Base-by-base conservation (phyloP, 1,284 basidiomycete genomes). In the Puccinia triticina region DNA sequence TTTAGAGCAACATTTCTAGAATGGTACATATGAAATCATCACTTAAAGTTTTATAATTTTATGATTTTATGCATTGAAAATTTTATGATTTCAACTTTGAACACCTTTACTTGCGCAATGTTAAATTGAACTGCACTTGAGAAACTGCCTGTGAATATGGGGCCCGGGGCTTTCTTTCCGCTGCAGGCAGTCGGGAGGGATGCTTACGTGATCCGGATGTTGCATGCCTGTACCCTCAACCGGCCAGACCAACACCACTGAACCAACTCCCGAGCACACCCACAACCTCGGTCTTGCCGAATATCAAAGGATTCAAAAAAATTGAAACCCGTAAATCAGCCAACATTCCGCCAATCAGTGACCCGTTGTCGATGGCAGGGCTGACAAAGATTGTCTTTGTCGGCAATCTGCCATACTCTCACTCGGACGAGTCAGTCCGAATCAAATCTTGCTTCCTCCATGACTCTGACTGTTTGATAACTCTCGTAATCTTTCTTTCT, bases 341-440 rank as follows among this genome's bases (percentile, higher is more conserved):
- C 71, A 73, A 48, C 71, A 73, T 73, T 73, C 71, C 71, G 71
- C 71, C 71, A 8, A 7, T 73, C 48, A 73, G 71, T n/a, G 71
- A 73, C 16, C 71, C 71, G 21, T 37, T 73, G 48, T 73, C 71
- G 21, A 80, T 80, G 78, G 78, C 78, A 53, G 78, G 78, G 40
- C 50, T 80, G 40, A 80, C 78, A 59, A 80, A 80, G 55, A 80
- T 80, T 18, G 78, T 80, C 40, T 80, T 80, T 64, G 78, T 80
- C 43, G 78, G 78, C 21, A 80, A 80, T 46, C 57, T 80, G 53
- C 78, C 78, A 67, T 80, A 80, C 53, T 80, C 78, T 37, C 78
- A 80, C 53, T 80, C 78, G 8, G 78, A 80, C 40, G 78, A 80
- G 78, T 72, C 53, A 71, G 78, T 72, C 55, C 40, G 18, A 67